Evolutionary conservation across 2,329 filamentous ascomycete genomes (phyloP), one percentile per base, ranked within the genome.

Genomic region (Phaeomoniella chlamydospora): DNA sequence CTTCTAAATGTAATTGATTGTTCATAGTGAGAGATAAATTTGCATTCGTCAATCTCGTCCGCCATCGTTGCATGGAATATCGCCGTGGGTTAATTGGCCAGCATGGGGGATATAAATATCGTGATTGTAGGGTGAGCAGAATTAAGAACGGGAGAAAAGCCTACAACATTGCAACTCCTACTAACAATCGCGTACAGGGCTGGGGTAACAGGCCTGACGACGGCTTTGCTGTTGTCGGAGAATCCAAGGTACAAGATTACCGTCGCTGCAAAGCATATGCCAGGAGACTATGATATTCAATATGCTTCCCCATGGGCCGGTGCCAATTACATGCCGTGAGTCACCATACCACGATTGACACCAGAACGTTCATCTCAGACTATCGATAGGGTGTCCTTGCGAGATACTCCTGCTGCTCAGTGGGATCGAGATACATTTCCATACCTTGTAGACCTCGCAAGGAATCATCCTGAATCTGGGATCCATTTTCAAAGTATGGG

Each of bases 281-380:
- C 84, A 0, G 84, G 85, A 31, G 84, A 92, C 61, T 84, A 83
- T 54, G 78, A 85, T 44, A 76, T 84, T 46, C 77, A 87, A 62
- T 92, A 90, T 54, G 76, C 82, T 0, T 86, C 80, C 5, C 82
- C 81, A 1, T 87, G 81, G 77, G 82, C 82, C 2, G 82, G 82
- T 10, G 82, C 81, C 37, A 85, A 86, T 51, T 74, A 73, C 47
- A 53, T 78, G 41, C 81, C 77, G 74, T 78, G 40, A 46, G 72
- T 64, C 14, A 33, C 29, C 29, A 30, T 33, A 22, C 15, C n/a
- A 10, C 42, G 2, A n/a, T 30, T 5, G 38, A 13, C 14, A 13
- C 4, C 18, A 38, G 42, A 16, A 46, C 45, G 19, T 30, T 34
- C 6, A 36, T 47, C 29, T 37, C 34, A 30, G 15, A 37, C 41